Base-by-base conservation (phyloP, 257 asterid genomes). In the Scutellaria galericulata region DNA sequence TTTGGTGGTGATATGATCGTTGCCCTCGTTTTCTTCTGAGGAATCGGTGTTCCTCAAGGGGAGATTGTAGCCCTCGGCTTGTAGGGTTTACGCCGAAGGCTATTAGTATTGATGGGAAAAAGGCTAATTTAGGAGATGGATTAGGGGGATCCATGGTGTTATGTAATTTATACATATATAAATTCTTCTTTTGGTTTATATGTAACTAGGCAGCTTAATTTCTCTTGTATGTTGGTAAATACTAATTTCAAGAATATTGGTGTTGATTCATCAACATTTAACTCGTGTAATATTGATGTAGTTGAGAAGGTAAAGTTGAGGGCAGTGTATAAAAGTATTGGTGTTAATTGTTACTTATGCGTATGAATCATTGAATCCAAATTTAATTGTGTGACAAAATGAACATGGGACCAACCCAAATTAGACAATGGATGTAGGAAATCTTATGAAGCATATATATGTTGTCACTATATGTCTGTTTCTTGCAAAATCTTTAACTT, bases 121-220 rank as follows among this genome's bases (percentile, higher is more conserved):
- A 66, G 63, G 64, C 85, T 80, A 82, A 80, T 81, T 83, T 60
- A 70, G 79, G 42, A 71, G 78, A 61, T 79, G 90, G 83, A 78
- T 71, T 48, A 63, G 75, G 82, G 78, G 14, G 69, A 74, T 79
- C 85, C 83, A 78, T 78, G 86, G 59, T 74, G 72, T 75, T 78
- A 71, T 79, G 85, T 83, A 82, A 63, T 52, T 68, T 61, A 61
- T 42, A 71, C 64, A 72, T 78, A 72, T 78, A 78, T 82, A 60
- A 2, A 10, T 24, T 8, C 27, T 45, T 13, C 15, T 9, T 41
- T 41, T 18, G 12, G 7, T 35, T 56, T 41, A 6, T 62, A 78
- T 70, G 80, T 63, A 66, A 74, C 20, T 61, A 66, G n/a, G 7
- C 60, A 54, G 70, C 74, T 45, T 5, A 8, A 14, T 37, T 10